A percentile compares a stretch with the other conserved stretches of the same genome.
Conservation (phyloP, 2,329 filamentous ascomycete species). For the Lasiodiplodia gonubiensis region DNA sequence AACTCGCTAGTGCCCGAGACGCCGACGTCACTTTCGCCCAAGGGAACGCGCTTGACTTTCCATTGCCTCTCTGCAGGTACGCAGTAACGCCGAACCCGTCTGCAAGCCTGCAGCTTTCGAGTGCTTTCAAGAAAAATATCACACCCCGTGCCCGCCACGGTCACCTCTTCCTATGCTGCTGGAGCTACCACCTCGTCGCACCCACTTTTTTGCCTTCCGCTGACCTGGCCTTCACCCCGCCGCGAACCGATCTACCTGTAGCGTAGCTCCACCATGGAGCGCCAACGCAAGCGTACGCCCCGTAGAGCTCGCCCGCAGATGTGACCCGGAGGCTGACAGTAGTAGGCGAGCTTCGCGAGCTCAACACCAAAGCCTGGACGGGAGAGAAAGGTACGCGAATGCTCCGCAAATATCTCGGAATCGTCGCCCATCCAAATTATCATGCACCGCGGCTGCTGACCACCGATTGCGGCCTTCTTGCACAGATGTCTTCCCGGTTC, state of each 20-base stretch:
- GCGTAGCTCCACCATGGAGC: slow-evolving; percentile 51
- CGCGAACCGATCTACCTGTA: slow-evolving; percentile 10
- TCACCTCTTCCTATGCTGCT: slow-evolving; percentile 23
- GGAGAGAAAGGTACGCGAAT: slow-evolving; percentile 75
- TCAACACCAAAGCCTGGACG: slow-evolving; percentile 87
- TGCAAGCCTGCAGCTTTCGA: slow-evolving; percentile 11
- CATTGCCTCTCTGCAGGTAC: slow-evolving; percentile 22
- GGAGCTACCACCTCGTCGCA: slow-evolving; percentile 18
- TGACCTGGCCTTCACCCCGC: slow-evolving; percentile 35
- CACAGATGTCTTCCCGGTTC: slow-evolving; percentile 77
- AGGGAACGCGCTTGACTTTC: slow-evolving; percentile 23
- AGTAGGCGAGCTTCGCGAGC: slow-evolving; percentile 83
- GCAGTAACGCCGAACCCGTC: slow-evolving; percentile 11
- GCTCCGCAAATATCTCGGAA: not conserved
- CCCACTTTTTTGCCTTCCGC: slow-evolving; percentile 36
- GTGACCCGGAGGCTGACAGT: slow-evolving; percentile 34
- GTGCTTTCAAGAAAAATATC: not conserved
- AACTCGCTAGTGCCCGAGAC: slow-evolving; percentile 3
- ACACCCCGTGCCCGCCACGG: not conserved
- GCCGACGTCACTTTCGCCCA: slow-evolving; percentile 23
- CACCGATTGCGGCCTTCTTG: not conserved
- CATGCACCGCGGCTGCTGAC: slow-evolving; percentile 35
- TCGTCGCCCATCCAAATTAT: not conserved
- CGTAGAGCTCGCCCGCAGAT: not conserved
- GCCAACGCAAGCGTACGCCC: slow-evolving; percentile 54